Evolutionary conservation across 345 rosid species (phyloP).

Genomic region (Syzygium aromaticum): DNA sequence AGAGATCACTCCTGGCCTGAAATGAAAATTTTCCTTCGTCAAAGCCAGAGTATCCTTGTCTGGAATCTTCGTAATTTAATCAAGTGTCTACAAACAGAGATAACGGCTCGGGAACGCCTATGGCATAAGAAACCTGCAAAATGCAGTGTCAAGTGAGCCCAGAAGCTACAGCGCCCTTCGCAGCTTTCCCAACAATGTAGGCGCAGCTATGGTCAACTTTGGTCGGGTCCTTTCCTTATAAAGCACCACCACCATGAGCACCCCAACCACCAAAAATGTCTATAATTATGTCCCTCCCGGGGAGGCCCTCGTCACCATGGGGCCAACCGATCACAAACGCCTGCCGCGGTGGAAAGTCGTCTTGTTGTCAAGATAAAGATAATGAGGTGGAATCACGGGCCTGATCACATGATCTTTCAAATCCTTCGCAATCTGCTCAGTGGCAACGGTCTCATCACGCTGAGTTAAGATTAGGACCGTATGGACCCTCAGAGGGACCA

Average conservation of each 20-base stretch:
- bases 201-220: slow-evolving; percentile 18
- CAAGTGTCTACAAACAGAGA: slow-evolving; percentile 8
- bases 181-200: slow-evolving; percentile 12
- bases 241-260: slow-evolving; percentile 21
- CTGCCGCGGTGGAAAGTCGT: no score
- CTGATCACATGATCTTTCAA: not conserved
- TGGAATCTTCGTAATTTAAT: slow-evolving; percentile 10
- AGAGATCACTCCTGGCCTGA: slow-evolving; percentile 20
- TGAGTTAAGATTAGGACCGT: slow-evolving; percentile 11
- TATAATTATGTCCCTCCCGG: slow-evolving; percentile 11
- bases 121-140: slow-evolving; percentile 14
- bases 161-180: no score
- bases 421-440: slow-evolving; percentile 4
- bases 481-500: slow-evolving; percentile 13
- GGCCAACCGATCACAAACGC: no score
- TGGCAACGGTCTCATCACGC: not conserved
- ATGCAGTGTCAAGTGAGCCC: not conserved
- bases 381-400: no score
- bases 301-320: slow-evolving; percentile 10
- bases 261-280: slow-evolving; percentile 13
- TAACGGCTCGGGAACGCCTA: slow-evolving; percentile 11
- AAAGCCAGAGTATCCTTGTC: slow-evolving; percentile 11
- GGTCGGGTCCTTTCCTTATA: slow-evolving; percentile 10
- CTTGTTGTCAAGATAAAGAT: no score
- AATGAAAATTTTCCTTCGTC: slow-evolving; percentile 10